These are phyloP conservation scores for Dothideomycetidae sp. DNA, from an alignment of 2,329 filamentous ascomycete genomes.

Conservation along the genomic window DNA sequence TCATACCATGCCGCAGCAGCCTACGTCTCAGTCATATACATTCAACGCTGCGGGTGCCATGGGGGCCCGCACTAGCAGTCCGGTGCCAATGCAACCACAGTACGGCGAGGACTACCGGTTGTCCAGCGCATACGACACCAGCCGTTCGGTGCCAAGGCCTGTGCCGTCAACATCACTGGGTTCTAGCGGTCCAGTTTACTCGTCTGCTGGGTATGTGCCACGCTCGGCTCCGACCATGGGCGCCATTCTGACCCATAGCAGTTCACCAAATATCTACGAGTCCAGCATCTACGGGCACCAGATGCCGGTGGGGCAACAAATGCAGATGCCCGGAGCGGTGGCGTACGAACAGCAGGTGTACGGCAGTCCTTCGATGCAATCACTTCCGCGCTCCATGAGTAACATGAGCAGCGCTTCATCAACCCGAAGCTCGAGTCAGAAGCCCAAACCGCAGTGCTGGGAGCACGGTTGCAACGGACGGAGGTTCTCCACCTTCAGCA, in stretches of 20 bases:
- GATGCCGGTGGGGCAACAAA: slow-evolving; percentile 1
- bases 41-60: slow-evolving; percentile 6
- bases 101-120: slow-evolving; percentile 8
- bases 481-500: slow-evolving; percentile 93
- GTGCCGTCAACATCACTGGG: slow-evolving; percentile 3
- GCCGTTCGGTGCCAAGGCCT: slow-evolving; percentile 2
- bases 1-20: slow-evolving; percentile 6
- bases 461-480: slow-evolving; percentile 93
- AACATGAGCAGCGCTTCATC: slow-evolving; percentile 16
- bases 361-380: slow-evolving; percentile 5
- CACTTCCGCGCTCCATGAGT: slow-evolving; percentile 9
- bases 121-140: slow-evolving; percentile 1
- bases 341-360: slow-evolving; percentile 5
- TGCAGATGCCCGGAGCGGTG: slow-evolving; percentile 3
- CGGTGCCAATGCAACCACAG: slow-evolving; percentile 5
- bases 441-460: slow-evolving; percentile 89
- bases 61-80: slow-evolving; percentile 7
- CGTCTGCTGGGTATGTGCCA: slow-evolving; percentile 2
- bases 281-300: slow-evolving; percentile 17
- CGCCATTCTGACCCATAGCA: slow-evolving; percentile 8
- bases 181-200: slow-evolving; percentile 5
- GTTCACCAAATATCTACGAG: slow-evolving; percentile 21
- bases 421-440: slow-evolving; percentile 23
- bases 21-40: slow-evolving; percentile 6
- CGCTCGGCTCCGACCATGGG: no score